Evolutionary conservation across 192 early-diverging fungal species (phyloP).

Genomic region (Umbelopsis ramanniana): DNA sequence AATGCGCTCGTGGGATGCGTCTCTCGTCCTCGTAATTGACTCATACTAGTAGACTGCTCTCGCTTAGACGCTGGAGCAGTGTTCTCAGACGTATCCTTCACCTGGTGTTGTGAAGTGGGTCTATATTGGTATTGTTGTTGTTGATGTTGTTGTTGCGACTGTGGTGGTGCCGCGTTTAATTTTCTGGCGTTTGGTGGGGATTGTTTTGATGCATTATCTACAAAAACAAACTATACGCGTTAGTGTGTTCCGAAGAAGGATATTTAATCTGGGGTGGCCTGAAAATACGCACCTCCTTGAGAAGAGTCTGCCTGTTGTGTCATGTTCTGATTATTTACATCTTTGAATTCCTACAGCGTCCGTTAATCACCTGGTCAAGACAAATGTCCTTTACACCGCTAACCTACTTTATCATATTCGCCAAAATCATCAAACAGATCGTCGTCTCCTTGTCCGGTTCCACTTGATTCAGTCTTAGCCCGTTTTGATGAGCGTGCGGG

Average conservation of each 20-base stretch:
- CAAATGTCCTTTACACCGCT: not conserved
- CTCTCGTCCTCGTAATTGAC: slow-evolving; percentile 29
- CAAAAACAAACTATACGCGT: not conserved
- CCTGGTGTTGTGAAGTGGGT: slow-evolving; percentile 18
- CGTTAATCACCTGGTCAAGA: not conserved
- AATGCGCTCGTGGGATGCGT: slow-evolving; percentile 42
- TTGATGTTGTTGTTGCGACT: slow-evolving; percentile 16
- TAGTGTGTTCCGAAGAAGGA: not conserved
- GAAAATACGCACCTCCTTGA: not conserved
- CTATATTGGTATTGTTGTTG: slow-evolving; percentile 24
- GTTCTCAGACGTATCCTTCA: not conserved
- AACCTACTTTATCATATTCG: slow-evolving; percentile 40
- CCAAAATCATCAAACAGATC: slow-evolving; percentile 47
- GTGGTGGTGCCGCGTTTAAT: not conserved
- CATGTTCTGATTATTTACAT: slow-evolving; percentile 17
- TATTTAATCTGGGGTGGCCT: not conserved
- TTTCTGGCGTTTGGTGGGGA: not conserved
- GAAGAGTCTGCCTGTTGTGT: slow-evolving; percentile 18
- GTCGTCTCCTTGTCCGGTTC: slow-evolving; percentile 33
- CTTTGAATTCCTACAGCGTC: slow-evolving; percentile 12
- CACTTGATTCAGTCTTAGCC: slow-evolving; percentile 16
- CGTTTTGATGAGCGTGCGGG: slow-evolving; percentile 35
- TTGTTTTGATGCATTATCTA: slow-evolving; percentile 6
- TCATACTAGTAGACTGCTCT: slow-evolving; percentile 29
- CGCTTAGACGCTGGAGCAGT: slow-evolving; percentile 24